Evolutionary conservation across 2,329 filamentous ascomycete genomes (phyloP), one percentile per base, ranked within the genome.

Genomic region (Botrytis porri): DNA sequence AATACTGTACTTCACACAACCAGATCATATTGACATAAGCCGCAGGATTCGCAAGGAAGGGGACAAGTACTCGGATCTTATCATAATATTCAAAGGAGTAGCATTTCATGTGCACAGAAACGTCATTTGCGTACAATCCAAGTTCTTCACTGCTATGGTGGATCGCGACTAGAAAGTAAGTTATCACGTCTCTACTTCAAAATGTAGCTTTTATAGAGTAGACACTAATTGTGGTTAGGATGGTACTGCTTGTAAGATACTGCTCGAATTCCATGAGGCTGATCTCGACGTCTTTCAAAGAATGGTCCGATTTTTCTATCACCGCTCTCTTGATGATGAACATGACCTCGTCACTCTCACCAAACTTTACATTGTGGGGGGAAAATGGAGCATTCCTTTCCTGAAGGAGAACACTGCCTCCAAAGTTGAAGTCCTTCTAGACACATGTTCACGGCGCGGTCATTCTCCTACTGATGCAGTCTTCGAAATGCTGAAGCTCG

Each of bases 71-170:
- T 74, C 66, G 14, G 75, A 78, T 41, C 25, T 78, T 2, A 74
- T 45, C 5, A 75, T 77, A n/a, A 59, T 43, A 57, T 77, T 75
- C 37, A 37, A 73, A 25, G 69, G 39, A 7, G 54, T 35, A 12
- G 45, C 51, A 2, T 78, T 73, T 51, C 69, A 69, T 8, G 77
- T 75, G 25, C 77, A 78, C 69, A 70, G 70, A 37, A 67, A 43
- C n/a, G 41, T 75, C 14, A 64, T 78, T 35, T 77, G 77, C 54
- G 12, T 63, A 12, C 72, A 75, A 61, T 76, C 75, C 22, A 74
- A 75, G 54, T 57, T 60, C 4, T 37, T 77, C 43, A 71, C 69
- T 12, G 73, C 73, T 57, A 61, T 64, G n/a, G 12, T 75, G 25
- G 41, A 75, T 32, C 9, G 39, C 9, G 16, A 8, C 16, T 35